These are phyloP conservation scores for Trichoderma sp. DNA, from an alignment of 2,329 filamentous ascomycete genomes.

Conservation along the genomic window DNA sequence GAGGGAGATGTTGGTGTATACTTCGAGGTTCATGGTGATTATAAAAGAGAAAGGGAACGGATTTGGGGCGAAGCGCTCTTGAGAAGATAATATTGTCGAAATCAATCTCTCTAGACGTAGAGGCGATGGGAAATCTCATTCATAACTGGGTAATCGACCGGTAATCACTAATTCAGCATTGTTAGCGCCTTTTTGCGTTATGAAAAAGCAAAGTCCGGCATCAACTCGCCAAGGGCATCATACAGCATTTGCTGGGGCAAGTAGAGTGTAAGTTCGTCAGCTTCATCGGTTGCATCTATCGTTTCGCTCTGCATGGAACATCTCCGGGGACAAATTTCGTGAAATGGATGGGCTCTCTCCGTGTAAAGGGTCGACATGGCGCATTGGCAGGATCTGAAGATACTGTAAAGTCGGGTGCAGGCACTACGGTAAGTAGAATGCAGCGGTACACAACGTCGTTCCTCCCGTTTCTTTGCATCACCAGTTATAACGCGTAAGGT, in stretches of 20 bases:
- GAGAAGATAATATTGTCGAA: background rate
- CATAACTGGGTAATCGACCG: background rate
- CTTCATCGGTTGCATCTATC: background rate
- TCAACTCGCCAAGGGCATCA: background rate
- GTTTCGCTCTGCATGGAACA: background rate
- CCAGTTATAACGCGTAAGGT: background rate
- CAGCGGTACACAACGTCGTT: background rate
- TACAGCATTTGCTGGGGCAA: background rate
- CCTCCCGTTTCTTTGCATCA: background rate
- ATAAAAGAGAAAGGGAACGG: background rate
- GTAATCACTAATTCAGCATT: background rate
- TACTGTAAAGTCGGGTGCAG: background rate
- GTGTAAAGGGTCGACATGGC: background rate
- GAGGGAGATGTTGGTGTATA: background rate
- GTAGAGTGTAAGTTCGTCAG: background rate
- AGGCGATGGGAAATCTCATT: background rate
- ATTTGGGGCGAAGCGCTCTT: background rate
- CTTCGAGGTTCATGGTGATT: background rate
- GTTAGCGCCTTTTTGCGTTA: background rate
- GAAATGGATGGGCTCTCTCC: background rate
- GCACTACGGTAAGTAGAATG: background rate
- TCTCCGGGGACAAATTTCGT: background rate
- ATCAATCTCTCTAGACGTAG: background rate
- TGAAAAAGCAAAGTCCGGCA: background rate
- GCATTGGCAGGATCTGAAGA: background rate